phyloP scores from a whole-genome alignment of 192 early-diverging fungal genomes.

The Coemansia sp. region DNA sequence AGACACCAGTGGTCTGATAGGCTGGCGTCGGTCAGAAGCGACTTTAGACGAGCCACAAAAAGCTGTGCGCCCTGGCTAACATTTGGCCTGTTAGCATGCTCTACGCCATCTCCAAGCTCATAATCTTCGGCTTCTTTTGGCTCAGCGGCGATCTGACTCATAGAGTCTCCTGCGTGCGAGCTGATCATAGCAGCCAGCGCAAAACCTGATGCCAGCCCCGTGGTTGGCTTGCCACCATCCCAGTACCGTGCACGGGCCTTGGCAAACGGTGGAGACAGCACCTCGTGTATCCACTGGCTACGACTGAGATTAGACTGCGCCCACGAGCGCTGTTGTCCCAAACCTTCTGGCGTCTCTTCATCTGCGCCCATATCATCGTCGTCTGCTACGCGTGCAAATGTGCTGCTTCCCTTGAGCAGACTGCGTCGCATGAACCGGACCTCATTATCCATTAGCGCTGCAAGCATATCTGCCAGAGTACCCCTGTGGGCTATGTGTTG shows the following conservation, averaged over 20 bases:
- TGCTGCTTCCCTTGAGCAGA: conserved; percentile 17
- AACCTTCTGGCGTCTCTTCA: background rate
- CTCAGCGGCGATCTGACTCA: background rate
- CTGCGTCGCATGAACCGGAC: conserved; percentile 41
- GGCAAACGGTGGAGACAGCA: conserved; percentile 7
- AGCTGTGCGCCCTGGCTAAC: background rate
- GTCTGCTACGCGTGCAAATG: conserved; percentile 7
- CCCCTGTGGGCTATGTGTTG: background rate
- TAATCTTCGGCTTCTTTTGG: background rate
- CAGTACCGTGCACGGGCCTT: conserved; percentile 5
- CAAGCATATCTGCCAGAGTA: conserved; percentile 15
- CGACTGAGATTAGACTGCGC: conserved; percentile 27
- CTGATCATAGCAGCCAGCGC: conserved; percentile 26
- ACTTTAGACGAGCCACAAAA: conserved; percentile 5
- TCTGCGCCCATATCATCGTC: conserved; percentile 12
- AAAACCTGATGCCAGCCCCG: conserved; percentile 4
- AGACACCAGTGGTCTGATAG: conserved; percentile 35
- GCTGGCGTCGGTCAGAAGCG: conserved; percentile 13
- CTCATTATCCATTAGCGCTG: conserved; percentile 34
- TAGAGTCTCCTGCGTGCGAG: background rate
- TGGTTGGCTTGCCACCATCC: background rate
- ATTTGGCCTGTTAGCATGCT: background rate
- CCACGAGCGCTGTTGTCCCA: conserved; percentile 20
- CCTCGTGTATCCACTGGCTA: conserved; percentile 19
- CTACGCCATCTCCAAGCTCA: background rate